A percentile compares a stretch with the other conserved stretches of the same genome.
Evolutionary conservation across 129 eudicot species (phyloP).

Genomic region (Apium graveolens): DNA sequence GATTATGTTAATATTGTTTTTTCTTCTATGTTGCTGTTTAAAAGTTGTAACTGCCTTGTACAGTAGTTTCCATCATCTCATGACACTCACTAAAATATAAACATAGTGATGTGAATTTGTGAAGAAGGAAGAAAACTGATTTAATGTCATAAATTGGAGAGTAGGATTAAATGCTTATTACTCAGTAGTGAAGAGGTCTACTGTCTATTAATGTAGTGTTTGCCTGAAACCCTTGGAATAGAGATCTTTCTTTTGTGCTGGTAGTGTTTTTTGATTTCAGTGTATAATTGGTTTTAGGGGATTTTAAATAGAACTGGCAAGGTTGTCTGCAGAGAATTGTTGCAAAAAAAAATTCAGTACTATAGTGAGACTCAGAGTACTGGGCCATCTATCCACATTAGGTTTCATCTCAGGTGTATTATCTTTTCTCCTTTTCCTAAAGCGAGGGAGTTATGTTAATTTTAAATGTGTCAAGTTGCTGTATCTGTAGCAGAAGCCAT

Average conservation of each 20-base stretch:
- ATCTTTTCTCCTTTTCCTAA: not conserved
- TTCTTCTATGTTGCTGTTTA: not conserved
- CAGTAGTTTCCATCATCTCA: not conserved
- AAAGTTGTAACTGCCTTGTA: not conserved
- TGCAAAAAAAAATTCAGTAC: not conserved
- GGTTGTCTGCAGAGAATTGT: not conserved
- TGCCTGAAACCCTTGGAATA: not conserved
- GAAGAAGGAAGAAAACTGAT: not conserved
- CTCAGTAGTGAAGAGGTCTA: not conserved
- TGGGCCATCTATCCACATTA: not conserved
- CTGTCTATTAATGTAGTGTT: not conserved
- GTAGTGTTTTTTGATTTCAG: not conserved
- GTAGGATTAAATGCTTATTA: not conserved
- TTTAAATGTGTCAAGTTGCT: not conserved
- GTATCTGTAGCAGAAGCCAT: not conserved
- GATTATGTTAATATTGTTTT: not conserved
- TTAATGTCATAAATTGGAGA: not conserved
- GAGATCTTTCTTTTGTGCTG: not conserved
- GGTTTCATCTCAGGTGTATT: not conserved
- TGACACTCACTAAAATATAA: not conserved
- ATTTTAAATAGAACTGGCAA: not conserved
- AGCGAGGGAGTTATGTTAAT: not conserved
- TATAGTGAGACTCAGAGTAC: not conserved
- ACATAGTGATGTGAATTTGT: not conserved
- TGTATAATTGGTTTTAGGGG: not conserved